Evolutionary conservation across 2,329 filamentous ascomycete genomes (phyloP), one percentile per base, ranked within the genome.

Genomic region (Botrytis tulipae): DNA sequence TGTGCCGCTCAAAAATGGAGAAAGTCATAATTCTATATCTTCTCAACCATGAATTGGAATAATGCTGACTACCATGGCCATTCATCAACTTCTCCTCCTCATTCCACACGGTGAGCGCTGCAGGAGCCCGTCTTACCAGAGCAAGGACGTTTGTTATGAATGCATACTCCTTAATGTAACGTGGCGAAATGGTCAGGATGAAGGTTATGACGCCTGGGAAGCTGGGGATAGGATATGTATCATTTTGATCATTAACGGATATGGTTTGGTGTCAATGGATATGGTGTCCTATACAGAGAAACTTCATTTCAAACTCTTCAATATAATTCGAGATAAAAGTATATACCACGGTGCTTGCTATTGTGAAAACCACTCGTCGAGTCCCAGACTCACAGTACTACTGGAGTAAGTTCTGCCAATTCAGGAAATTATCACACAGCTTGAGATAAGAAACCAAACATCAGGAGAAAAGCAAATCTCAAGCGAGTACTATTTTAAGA

Each of bases 401-500:
- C 35, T 60, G 14, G n/a, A 25, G 8, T n/a, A 16, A 20, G 14
- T 20, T 40, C 37, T 10, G 7, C n/a, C 16, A 18, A 29, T 10
- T 10, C 12, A 4, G 25, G 12, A 29, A 2, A 63, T 6, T 10
- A 5, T 16, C 35, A 8, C 60, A 42, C 60, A 29, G 7, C 7
- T 29, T 42, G 14, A 44, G 3, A 40, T 42, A n/a, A 29, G 1
- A 4, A 37, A 29, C 46, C 46, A 40, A 54, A 67, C 18, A 29
- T 18, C 25, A 54, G 35, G 35, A 54, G 65, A 42, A 67, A 68
- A 68, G 35, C 35, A 54, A 68, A 29, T 29, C 16, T 68, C 65
- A 54, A 54, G 65, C 65, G 65, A 68, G 65, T 7, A 37, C 46
- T 68, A 54, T 54, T 68, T 48, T 68, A 68, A 20, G 46, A 68